These are phyloP conservation scores for Leptographium radiaticola DNA, from an alignment of 2,329 filamentous ascomycete species.

Conservation along the genomic window DNA sequence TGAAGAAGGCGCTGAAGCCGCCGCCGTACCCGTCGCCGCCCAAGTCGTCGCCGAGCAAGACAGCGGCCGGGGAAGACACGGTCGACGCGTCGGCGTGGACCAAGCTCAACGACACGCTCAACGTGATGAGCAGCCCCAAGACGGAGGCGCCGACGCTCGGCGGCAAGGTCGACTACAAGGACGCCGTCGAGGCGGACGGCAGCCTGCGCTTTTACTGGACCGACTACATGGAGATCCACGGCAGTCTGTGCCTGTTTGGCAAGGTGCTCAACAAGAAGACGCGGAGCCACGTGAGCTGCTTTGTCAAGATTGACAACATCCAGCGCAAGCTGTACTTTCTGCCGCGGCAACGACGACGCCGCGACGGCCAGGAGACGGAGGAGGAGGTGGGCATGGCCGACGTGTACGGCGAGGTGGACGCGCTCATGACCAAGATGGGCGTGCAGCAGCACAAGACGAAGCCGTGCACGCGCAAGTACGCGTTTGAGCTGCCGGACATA, in stretches of 20 bases:
- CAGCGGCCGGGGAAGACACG: constrained; percentile 28
- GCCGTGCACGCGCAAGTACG: constrained; percentile 77
- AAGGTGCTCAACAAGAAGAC: constrained; percentile 87
- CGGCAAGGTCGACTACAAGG: constrained; percentile 71
- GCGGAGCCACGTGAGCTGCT: constrained; percentile 72
- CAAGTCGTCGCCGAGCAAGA: constrained; percentile 56
- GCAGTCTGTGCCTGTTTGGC: constrained; percentile 84
- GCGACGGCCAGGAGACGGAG: constrained; percentile 51
- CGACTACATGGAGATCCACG: constrained; percentile 87
- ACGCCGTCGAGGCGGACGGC: constrained; percentile 88
- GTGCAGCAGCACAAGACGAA: constrained; percentile 93
- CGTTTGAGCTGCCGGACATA: constrained; percentile 79
- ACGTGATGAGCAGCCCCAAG: constrained; percentile 58
- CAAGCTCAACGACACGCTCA: constrained; percentile 70
- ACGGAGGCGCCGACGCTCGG: constrained; percentile 52
- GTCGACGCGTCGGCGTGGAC: constrained; percentile 84
- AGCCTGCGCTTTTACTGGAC: constrained; percentile 93
- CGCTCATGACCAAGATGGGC: constrained; percentile 73
- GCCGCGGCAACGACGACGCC: constrained; percentile 51
- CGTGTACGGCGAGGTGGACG: constrained; percentile 82
- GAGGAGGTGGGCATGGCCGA: constrained; percentile 78
- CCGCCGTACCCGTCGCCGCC: constrained; percentile 52
- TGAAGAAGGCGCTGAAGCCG: constrained; percentile 60
- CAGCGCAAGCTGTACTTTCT: constrained; percentile 86
- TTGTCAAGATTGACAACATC: constrained; percentile 92